Evolutionary conservation across 306 rosid genomes (phyloP).

Genomic region (Vigna reflexopilosa): DNA sequence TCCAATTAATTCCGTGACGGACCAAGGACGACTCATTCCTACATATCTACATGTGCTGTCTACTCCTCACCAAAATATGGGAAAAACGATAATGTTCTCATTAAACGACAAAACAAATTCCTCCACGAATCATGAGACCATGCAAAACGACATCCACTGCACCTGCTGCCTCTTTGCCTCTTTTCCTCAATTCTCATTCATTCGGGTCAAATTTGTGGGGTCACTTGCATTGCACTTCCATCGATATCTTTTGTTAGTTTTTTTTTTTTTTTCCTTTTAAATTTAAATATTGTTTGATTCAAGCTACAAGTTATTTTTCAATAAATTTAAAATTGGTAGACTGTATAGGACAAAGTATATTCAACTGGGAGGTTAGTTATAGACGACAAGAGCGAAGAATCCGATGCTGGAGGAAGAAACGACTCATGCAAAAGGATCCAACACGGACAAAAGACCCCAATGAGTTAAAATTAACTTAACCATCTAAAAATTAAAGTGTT

Average conservation of each 20-base stretch:
- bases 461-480: background rate
- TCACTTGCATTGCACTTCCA: background rate
- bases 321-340: background rate
- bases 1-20: background rate
- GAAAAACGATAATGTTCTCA: background rate
- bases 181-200: background rate
- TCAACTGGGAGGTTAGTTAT: background rate
- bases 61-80: background rate
- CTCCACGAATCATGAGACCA: constrained; percentile 11
- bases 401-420: constrained; percentile 3
- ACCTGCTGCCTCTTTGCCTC: background rate
- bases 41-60: background rate
- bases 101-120: constrained; percentile 14
- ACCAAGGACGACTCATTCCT: background rate
- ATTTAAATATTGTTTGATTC: background rate
- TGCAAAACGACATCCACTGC: constrained; percentile 20
- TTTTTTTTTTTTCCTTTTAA: background rate
- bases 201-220: background rate
- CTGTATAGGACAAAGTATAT: background rate
- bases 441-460: background rate
- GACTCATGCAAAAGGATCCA: background rate
- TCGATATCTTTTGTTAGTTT: too few relatives aligned
- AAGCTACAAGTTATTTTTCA: too few relatives aligned
- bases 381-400: constrained; percentile 9
- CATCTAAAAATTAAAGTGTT: background rate